phyloP scores from a whole-genome alignment of 306 rosid species.

The Rubus parviflorus region DNA sequence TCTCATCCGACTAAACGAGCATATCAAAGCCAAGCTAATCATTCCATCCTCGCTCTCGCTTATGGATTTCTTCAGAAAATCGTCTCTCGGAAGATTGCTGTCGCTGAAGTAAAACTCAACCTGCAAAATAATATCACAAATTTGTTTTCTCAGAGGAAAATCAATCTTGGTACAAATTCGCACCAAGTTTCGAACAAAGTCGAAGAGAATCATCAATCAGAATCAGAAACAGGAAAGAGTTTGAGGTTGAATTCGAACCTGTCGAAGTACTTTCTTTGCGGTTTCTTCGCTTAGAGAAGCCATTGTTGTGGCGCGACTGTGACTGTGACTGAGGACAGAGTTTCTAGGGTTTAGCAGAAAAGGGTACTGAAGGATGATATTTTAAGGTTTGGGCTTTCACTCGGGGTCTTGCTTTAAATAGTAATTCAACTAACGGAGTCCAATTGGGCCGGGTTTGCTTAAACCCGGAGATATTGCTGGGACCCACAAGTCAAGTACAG shows the following conservation, averaged over 20 bases:
- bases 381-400: conserved; percentile 4
- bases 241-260: conserved; percentile 35
- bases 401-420: neutral
- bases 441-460: conserved; percentile 11
- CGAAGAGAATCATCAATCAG: neutral
- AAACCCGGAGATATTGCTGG: neutral
- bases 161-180: neutral
- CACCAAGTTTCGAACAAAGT: neutral
- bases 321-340: neutral
- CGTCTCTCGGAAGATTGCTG: conserved; percentile 82
- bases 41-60: conserved; percentile 75
- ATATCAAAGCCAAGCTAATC: conserved; percentile 74
- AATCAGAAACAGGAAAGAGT: neutral
- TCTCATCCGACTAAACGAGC: conserved; percentile 82
- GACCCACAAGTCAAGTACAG: neutral
- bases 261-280: conserved; percentile 73
- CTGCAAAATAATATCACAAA: conserved; percentile 28
- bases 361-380: neutral
- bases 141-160: neutral
- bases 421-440: neutral
- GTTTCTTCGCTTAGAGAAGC: conserved; percentile 71
- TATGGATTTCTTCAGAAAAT: conserved; percentile 56
- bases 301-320: conserved; percentile 35
- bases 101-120: conserved; percentile 94
- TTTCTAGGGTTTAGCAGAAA: conserved; percentile 42